phyloP scores from a whole-genome alignment of 768 basidiomycete genomes.

The Xerocomus brunneocitrinus region DNA sequence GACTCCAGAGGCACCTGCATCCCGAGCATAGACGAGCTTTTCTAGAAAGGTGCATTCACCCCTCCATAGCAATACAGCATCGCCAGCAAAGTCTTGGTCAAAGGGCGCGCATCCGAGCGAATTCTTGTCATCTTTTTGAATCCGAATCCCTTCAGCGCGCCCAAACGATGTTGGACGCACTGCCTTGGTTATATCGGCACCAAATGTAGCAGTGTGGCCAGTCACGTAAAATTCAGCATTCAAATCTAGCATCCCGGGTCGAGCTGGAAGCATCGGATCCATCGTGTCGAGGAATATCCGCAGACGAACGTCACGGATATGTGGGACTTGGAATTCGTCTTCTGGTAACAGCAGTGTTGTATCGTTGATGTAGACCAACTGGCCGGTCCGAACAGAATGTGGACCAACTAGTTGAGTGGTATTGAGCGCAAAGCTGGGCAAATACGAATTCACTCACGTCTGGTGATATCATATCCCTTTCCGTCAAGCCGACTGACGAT shows the following conservation, averaged over 20 bases:
- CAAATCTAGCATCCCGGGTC: slow-evolving; percentile 35
- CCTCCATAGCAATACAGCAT: slow-evolving; percentile 59
- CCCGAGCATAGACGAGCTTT: slow-evolving; percentile 67
- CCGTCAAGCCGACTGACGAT: slow-evolving; percentile 79
- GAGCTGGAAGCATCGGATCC: slow-evolving; percentile 44
- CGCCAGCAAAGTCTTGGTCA: slow-evolving; percentile 41
- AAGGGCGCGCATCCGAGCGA: slow-evolving; percentile 58
- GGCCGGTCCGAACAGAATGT: slow-evolving; percentile 73
- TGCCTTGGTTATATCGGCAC: slow-evolving; percentile 48
- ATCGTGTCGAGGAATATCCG: slow-evolving; percentile 53
- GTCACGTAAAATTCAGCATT: slow-evolving; percentile 46
- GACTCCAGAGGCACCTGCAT: slow-evolving; percentile 72
- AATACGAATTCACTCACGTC: slow-evolving; percentile 46
- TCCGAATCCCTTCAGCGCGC: slow-evolving; percentile 47
- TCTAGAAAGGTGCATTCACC: slow-evolving; percentile 87
- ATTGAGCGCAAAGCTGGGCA: slow-evolving; percentile 4
- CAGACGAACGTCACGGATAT: slow-evolving; percentile 45
- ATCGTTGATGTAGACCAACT: slow-evolving; percentile 80
- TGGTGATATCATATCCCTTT: slow-evolving; percentile 81
- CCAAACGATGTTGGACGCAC: slow-evolving; percentile 36
- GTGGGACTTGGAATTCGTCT: slow-evolving; percentile 17
- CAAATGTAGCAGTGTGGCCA: slow-evolving; percentile 69
- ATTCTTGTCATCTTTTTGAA: slow-evolving; percentile 52
- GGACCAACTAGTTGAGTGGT: slow-evolving; percentile 59
- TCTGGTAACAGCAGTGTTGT: slow-evolving; percentile 38